These are phyloP conservation scores for Fusarium tanahbumbuense DNA, from an alignment of 2,329 filamentous ascomycete species.

Conservation along the genomic window DNA sequence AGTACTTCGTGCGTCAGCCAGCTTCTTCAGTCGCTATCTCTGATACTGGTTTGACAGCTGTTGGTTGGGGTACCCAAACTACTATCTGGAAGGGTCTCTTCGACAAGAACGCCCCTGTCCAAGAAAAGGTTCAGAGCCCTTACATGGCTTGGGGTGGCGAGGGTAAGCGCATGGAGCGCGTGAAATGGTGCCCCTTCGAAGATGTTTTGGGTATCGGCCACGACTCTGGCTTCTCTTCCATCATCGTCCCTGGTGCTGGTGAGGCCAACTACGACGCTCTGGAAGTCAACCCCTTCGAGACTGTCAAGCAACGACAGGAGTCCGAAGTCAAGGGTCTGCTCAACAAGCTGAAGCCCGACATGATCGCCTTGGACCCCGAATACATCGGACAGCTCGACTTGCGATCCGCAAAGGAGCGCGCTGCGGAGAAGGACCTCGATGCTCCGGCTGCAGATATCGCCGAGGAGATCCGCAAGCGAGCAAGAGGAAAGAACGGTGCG, in stretches of 20 bases:
- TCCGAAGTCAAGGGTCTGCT: constrained; percentile 88
- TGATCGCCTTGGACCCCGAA: constrained; percentile 94
- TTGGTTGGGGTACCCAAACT: constrained; percentile 90
- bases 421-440: constrained; percentile 84
- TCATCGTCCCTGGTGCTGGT: constrained; percentile 93
- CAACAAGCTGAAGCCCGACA: constrained; percentile 95
- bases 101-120: constrained; percentile 75
- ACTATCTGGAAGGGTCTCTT: constrained; percentile 94
- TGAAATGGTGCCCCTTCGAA: constrained; percentile 94
- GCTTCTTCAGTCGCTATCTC: constrained; percentile 88
- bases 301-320: constrained; percentile 90
- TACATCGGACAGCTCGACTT: constrained; percentile 90
- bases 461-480: constrained; percentile 78
- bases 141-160: constrained; percentile 96
- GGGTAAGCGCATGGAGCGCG: constrained; percentile 80
- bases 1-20: constrained; percentile 85
- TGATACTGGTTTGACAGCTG: constrained; percentile 86
- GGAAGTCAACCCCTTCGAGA: constrained; percentile 96
- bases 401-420: constrained; percentile 79
- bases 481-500: constrained; percentile 89
- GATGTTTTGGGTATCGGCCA: constrained; percentile 90
- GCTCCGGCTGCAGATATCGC: constrained; percentile 66
- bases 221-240: constrained; percentile 85
- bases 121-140: constrained; percentile 83
- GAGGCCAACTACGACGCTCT: constrained; percentile 96